Conservation (phyloP, 129 eudicot species). For the Tanacetum coccineum region DNA sequence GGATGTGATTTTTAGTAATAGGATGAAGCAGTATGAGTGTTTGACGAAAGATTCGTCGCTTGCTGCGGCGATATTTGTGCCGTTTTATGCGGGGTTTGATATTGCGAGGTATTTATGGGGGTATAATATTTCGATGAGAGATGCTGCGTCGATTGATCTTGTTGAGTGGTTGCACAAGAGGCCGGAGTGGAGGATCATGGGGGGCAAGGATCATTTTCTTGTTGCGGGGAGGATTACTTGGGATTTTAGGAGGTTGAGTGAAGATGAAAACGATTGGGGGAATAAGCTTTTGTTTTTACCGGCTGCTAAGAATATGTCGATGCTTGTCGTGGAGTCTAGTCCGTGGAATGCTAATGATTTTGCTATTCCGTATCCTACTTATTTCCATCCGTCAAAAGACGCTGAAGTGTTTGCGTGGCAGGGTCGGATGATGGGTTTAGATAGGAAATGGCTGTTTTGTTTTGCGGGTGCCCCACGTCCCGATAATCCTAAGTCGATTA, state of each 20-base stretch:
- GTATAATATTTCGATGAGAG: constrained; percentile 34
- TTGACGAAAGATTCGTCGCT: constrained; percentile 39
- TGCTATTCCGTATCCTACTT: constrained; percentile 54
- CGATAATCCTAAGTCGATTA: constrained; percentile 35
- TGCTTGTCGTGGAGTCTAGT: constrained; percentile 48
- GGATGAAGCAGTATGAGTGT: constrained; percentile 53
- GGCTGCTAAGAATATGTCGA: constrained; percentile 46
- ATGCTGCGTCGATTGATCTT: constrained; percentile 41
- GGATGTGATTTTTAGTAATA: constrained; percentile 43
- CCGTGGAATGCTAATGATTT: constrained; percentile 33
- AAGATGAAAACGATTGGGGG: constrained; percentile 41
- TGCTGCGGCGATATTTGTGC: constrained; percentile 53
- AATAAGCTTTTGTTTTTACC: constrained; percentile 44
- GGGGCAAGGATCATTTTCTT: constrained; percentile 53
- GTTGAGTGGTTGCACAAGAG: constrained; percentile 37
- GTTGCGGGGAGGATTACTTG: constrained; percentile 49
- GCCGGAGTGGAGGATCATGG: constrained; percentile 42
- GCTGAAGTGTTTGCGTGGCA: constrained; percentile 44
- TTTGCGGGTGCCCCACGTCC: constrained; percentile 58
- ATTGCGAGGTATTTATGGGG: constrained; percentile 43
- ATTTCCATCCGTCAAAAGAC: constrained; percentile 44
- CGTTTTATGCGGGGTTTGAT: constrained; percentile 56
- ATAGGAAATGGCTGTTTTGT: constrained; percentile 37
- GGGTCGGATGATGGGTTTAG: constrained; percentile 23
- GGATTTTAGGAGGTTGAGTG: constrained; percentile 47